Base-by-base conservation (phyloP, 2,329 filamentous ascomycete genomes). In the Aspergillus sp. region DNA sequence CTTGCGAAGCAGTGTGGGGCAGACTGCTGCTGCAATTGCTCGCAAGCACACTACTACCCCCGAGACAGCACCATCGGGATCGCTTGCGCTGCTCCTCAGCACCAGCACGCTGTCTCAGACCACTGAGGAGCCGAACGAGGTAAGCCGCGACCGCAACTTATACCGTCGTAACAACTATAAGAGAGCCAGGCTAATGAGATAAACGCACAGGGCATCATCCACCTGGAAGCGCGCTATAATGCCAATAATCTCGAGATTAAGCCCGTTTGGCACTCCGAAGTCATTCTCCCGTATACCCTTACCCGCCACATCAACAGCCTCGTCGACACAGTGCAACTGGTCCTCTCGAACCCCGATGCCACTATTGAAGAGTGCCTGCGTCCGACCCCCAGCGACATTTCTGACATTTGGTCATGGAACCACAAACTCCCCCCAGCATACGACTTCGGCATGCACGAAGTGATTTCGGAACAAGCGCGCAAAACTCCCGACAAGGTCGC, bases 391-490 rank as follows among this genome's bases (percentile, higher is more conserved):
- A 59, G 69, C n/a, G 81, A 83, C 58, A 65, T 82, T 4, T 66
- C 76, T 15, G 70, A 79, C 21, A 76, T 84, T 47, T 84, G 82
- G 82, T 67, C 68, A 3, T 82, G 81, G 79, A 84, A 83, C 49
- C 70, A 79, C 28, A 61, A 72, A 2, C 62, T 83, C 2, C 81
- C 81, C 19, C 77, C 79, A 2, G 73, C 74, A 1, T 72, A 78
- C 56, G 70, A 76, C 38, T 77, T 74, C 41, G 82, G 81, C 66
- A 81, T 81, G 74, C 80, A 84, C 61, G 78, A 81, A 1, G 74
- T 82, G 58, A 69, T 84, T 15, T 68, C 76, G 4, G 65, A 71
- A 25, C 66, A 64, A 54, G 69, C 70, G 3, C 62, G 58, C 4
- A 63, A 65, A 39, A 62, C 62, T 12, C 66, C 69, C 12, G 63